A percentile compares a stretch with the other conserved stretches of the same genome.
These are phyloP conservation scores for Candida koratica DNA, from an alignment of 805 yeast species.

Conservation along the genomic window DNA sequence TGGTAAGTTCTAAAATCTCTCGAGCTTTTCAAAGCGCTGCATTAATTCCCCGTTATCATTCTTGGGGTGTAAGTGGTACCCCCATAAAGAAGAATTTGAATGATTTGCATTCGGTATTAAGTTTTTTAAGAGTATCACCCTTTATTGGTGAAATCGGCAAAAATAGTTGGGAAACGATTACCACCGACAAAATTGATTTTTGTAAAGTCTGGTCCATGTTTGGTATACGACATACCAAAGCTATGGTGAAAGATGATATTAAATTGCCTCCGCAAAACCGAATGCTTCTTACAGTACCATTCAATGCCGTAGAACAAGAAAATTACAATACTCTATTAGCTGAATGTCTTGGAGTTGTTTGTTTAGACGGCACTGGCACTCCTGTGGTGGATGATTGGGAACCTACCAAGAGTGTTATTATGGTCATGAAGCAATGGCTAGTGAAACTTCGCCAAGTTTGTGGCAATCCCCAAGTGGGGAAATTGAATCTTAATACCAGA, in stretches of 20 bases:
- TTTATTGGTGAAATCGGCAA: slow-evolving; percentile 45
- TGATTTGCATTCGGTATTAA: slow-evolving; percentile 69
- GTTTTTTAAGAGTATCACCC: slow-evolving; percentile 66
- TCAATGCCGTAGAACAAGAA: slow-evolving; percentile 80
- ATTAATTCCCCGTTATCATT: slow-evolving; percentile 76
- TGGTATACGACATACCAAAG: slow-evolving; percentile 78
- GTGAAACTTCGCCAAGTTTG: slow-evolving; percentile 70
- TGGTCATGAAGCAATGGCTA: slow-evolving; percentile 66
- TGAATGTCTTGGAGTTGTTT: slow-evolving; percentile 56
- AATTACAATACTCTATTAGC: slow-evolving; percentile 65
- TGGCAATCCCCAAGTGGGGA: slow-evolving; percentile 65
- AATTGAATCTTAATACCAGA: slow-evolving; percentile 22
- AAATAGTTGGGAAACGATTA: slow-evolving; percentile 36
- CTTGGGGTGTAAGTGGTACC: slow-evolving; percentile 98
- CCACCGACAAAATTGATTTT: slow-evolving; percentile 24
- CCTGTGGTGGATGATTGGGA: slow-evolving; percentile 50
- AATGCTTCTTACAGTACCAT: slow-evolving; percentile 64
- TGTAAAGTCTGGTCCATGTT: slow-evolving; percentile 47
- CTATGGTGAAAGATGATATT: slow-evolving; percentile 75
- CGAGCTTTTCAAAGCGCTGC: slow-evolving; percentile 79
- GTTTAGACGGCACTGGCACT: slow-evolving; percentile 49
- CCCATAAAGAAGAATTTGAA: slow-evolving; percentile 65
- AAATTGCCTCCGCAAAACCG: slow-evolving; percentile 75
- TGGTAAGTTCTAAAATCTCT: slow-evolving; percentile 71
- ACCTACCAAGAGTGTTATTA: slow-evolving; percentile 37